Percentiles rank a stretch among this genome's conserved stretches.
Conservation (phyloP, 768 basidiomycete species). For the Trametes maxima region DNA sequence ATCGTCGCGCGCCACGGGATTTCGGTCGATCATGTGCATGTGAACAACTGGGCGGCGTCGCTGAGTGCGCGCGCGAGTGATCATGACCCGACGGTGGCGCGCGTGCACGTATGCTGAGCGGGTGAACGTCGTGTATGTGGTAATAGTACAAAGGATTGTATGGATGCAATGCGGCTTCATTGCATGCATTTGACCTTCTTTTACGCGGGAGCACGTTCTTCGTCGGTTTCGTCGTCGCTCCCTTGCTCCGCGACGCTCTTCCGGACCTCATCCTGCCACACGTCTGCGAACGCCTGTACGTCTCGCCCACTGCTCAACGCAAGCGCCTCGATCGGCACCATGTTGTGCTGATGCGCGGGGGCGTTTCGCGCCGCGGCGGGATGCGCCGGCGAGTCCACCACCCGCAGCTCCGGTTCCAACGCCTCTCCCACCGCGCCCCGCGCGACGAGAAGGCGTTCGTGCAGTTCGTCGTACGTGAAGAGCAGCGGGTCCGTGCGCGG, state of each 20-base stretch:
- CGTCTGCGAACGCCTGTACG: conserved; percentile 71
- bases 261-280: conserved; percentile 59
- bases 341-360: conserved; percentile 82
- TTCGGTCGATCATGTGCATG: conserved; percentile 57
- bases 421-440: conserved; percentile 23
- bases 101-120: conserved; percentile 46
- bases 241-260: conserved; percentile 25
- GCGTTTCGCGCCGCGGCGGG: conserved; percentile 66
- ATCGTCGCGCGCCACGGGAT: conserved; percentile 42
- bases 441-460: conserved; percentile 36
- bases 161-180: not conserved
- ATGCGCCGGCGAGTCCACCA: conserved; percentile 76
- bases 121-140: too few species aligned
- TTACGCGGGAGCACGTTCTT: not conserved
- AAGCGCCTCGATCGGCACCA: conserved; percentile 90
- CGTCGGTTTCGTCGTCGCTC: not conserved
- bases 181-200: not conserved
- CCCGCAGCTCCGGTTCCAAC: conserved; percentile 47
- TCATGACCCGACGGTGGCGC: conserved; percentile 60
- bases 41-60: conserved; percentile 56
- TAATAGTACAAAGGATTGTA: not conserved
- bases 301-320: conserved; percentile 71
- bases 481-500: conserved; percentile 85
- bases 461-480: conserved; percentile 81
- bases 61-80: conserved; percentile 49